These are phyloP conservation scores for Daldinia childiae DNA, from an alignment of 495 filamentous ascomycete genomes.

Conservation along the genomic window DNA sequence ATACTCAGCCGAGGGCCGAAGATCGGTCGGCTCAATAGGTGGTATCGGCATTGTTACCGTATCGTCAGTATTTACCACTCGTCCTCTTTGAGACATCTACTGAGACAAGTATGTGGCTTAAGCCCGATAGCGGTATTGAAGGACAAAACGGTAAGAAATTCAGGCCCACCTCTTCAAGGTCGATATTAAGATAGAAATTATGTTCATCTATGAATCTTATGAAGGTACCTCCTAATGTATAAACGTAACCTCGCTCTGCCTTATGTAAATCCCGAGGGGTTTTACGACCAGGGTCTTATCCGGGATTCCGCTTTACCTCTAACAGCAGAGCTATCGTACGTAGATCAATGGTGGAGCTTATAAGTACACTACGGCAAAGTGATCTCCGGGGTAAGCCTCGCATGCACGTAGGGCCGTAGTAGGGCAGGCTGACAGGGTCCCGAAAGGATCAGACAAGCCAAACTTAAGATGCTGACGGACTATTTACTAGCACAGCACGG, in stretches of 20 bases:
- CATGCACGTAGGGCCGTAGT: neutral
- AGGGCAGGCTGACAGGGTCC: neutral
- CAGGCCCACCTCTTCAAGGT: neutral
- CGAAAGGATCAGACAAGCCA: neutral
- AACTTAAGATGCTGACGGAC: constrained; percentile 2
- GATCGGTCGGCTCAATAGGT: constrained; percentile 7
- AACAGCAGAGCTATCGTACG: constrained; percentile 15
- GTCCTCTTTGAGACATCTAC: constrained; percentile 26
- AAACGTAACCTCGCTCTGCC: neutral
- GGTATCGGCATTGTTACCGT: constrained; percentile 21
- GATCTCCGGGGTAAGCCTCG: constrained; percentile 32
- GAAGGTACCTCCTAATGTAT: neutral
- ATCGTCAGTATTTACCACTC: constrained; percentile 11
- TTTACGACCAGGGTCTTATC: neutral
- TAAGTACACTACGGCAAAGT: neutral
- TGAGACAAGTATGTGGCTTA: constrained; percentile 14
- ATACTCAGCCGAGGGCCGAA: constrained; percentile 11
- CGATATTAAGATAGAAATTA: neutral
- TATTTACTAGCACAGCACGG: constrained; percentile 4
- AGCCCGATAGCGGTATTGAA: constrained; percentile 5
- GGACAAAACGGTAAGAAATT: neutral
- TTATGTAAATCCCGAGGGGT: constrained; percentile 4
- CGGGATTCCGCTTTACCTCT: constrained; percentile 24
- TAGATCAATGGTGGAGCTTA: constrained; percentile 34
- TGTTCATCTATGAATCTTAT: neutral